A percentile compares a stretch with the other conserved stretches of the same genome.
Evolutionary conservation across 2,329 filamentous ascomycete genomes (phyloP).

Genomic region (Clonostachys rosea): DNA sequence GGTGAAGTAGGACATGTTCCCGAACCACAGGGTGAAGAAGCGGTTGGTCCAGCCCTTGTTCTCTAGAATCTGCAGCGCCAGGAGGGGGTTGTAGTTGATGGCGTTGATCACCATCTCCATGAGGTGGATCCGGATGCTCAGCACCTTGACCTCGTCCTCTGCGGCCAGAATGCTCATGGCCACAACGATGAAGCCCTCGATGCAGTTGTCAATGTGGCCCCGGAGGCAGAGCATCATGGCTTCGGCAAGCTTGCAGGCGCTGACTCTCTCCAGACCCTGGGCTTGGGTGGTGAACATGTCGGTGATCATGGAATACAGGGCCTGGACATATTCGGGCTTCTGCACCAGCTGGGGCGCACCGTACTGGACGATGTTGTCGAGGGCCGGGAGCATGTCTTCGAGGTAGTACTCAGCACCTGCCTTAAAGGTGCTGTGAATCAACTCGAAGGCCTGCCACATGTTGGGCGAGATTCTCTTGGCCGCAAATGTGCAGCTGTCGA

Average conservation of each 20-base stretch:
- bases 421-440: slow-evolving; percentile 96
- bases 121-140: slow-evolving; percentile 90
- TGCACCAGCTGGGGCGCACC: slow-evolving; percentile 75
- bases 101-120: slow-evolving; percentile 99
- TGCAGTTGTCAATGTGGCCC: slow-evolving; percentile 81
- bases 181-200: slow-evolving; percentile 84
- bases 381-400: slow-evolving; percentile 95
- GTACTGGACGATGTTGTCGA: slow-evolving; percentile 97
- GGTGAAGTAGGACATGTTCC: slow-evolving; percentile 87
- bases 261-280: slow-evolving; percentile 91
- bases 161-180: slow-evolving; percentile 78
- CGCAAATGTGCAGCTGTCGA: slow-evolving; percentile 97
- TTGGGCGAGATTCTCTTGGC: slow-evolving; percentile 92
- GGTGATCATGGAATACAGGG: slow-evolving; percentile 88
- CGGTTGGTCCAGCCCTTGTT: slow-evolving; percentile 93
- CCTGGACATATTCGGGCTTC: slow-evolving; percentile 81
- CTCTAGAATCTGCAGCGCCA: slow-evolving; percentile 86
- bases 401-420: slow-evolving; percentile 94
- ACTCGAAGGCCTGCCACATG: slow-evolving; percentile 98
- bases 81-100: slow-evolving; percentile 91
- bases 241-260: slow-evolving; percentile 95
- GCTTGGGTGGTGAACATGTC: slow-evolving; percentile 93
- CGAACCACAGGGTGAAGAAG: slow-evolving; percentile 98
- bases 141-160: slow-evolving; percentile 71
- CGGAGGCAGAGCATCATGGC: slow-evolving; percentile 95